Conservation (phyloP, 225 moss, liverwort and hornwort species). For the Anthoceros angustus region DNA sequence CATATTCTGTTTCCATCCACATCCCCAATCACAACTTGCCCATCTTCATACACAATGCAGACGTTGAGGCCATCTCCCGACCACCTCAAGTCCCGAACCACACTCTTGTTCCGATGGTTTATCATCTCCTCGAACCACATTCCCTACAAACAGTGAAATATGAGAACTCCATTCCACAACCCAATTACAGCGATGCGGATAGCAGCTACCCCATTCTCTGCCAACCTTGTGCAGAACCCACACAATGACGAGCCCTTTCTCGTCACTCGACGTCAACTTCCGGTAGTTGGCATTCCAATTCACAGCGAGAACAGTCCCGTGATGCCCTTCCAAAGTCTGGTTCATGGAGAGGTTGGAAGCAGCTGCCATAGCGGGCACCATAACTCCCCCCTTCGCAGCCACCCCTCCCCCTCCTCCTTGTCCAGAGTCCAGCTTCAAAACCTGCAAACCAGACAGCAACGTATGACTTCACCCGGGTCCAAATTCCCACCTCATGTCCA, state of each 20-base stretch:
- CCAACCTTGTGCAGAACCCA: conserved; percentile 89
- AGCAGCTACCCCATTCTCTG: not conserved
- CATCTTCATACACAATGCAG: conserved; percentile 90
- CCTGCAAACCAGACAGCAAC: conserved; percentile 19
- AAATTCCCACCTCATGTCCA: not conserved
- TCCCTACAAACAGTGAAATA: conserved; percentile 24
- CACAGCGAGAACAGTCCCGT: conserved; percentile 50
- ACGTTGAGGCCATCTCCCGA: conserved; percentile 86
- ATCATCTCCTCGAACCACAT: conserved; percentile 99
- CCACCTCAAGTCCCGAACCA: conserved; percentile 75
- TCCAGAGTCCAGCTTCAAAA: conserved; percentile 48
- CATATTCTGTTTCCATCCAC: conserved; percentile 89
- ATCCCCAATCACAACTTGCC: conserved; percentile 76
- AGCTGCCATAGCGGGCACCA: conserved; percentile 14
- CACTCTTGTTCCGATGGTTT: conserved; percentile 76
- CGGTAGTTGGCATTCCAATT: conserved; percentile 94
- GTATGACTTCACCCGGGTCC: not conserved
- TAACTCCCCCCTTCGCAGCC: conserved; percentile 24
- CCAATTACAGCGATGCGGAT: not conserved
- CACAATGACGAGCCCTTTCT: conserved; percentile 78
- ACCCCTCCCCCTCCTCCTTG: conserved; percentile 10
- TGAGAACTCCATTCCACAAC: not conserved
- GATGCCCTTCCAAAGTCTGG: conserved; percentile 92
- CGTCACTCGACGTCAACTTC: conserved; percentile 83
- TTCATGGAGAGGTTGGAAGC: conserved; percentile 83